Conservation (phyloP, 495 filamentous ascomycete genomes). For the Aspergillus cristatus region DNA sequence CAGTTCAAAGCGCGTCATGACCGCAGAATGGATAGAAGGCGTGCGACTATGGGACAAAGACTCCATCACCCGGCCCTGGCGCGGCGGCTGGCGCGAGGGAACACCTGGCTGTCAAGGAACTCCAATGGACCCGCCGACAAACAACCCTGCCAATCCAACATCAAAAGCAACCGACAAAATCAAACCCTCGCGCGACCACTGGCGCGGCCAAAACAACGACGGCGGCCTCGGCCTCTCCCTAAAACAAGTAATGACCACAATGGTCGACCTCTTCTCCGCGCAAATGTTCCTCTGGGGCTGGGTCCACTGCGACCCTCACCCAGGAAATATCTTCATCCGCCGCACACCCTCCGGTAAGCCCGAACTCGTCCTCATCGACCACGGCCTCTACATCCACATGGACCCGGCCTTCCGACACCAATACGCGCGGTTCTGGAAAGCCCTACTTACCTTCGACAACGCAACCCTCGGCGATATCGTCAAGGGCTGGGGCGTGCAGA, state of each 20-base stretch:
- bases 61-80: conserved; percentile 62
- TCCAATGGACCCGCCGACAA: conserved; percentile 44
- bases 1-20: conserved; percentile 77
- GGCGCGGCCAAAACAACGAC: conserved; percentile 58
- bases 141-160: conserved; percentile 26
- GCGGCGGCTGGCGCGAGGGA: conserved; percentile 62
- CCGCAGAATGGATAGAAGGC: conserved; percentile 96
- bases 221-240: conserved; percentile 76
- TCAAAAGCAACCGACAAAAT: conserved; percentile 32
- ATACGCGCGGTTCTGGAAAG: conserved; percentile 90
- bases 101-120: conserved; percentile 70
- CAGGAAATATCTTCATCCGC: conserved; percentile 93
- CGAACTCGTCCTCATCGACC: conserved; percentile 92
- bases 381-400: conserved; percentile 92
- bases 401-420: conserved; percentile 73
- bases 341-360: conserved; percentile 70
- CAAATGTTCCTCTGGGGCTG: conserved; percentile 96
- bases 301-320: conserved; percentile 93
- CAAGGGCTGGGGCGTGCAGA: conserved; percentile 73
- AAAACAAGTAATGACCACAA: conserved; percentile 86
- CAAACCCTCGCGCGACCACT: conserved; percentile 72
- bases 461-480: conserved; percentile 62
- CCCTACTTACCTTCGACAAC: conserved; percentile 90
- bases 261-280: conserved; percentile 89
- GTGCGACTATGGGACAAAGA: conserved; percentile 85